phyloP scores from a whole-genome alignment of 441 rosid genomes.

The Croton setiger region DNA sequence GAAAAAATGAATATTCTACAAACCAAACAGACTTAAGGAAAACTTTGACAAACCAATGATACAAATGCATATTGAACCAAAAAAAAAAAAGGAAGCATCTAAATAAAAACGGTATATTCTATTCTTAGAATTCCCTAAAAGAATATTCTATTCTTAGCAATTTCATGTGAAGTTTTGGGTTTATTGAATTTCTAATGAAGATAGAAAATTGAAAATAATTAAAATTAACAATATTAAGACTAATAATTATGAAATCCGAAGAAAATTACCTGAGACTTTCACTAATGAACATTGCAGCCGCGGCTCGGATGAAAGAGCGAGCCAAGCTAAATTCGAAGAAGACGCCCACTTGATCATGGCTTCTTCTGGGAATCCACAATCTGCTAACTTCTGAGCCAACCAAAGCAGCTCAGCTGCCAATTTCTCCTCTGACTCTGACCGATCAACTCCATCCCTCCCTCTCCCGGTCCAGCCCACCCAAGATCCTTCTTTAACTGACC shows the following conservation, averaged over 20 bases:
- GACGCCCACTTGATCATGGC: slow-evolving; percentile 76
- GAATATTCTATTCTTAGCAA: not conserved
- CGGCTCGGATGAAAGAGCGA: slow-evolving; percentile 65
- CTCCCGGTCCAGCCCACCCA: slow-evolving; percentile 26
- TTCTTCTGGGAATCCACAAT: slow-evolving; percentile 60
- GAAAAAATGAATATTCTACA: too few species aligned
- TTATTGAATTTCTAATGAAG: too few species aligned
- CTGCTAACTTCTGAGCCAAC: slow-evolving; percentile 69
- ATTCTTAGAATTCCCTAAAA: too few species aligned
- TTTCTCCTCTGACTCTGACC: slow-evolving; percentile 52
- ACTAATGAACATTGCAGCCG: slow-evolving; percentile 65
- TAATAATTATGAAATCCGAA: too few species aligned
- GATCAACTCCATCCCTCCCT: slow-evolving; percentile 33
- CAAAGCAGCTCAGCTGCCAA: slow-evolving; percentile 87
- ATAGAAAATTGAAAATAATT: too few species aligned
- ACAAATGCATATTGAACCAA: too few species aligned
- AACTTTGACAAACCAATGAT: too few species aligned
- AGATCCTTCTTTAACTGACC: slow-evolving; percentile 39
- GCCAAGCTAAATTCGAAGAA: slow-evolving; percentile 67
- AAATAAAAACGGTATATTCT: not conserved
- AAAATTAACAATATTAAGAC: too few species aligned
- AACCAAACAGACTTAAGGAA: too few species aligned
- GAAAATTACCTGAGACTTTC: slow-evolving; percentile 53
- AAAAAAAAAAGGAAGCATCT: too few species aligned
- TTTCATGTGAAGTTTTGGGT: not conserved